A percentile compares a stretch with the other conserved stretches of the same genome.
phyloP scores from a whole-genome alignment of 2,329 filamentous ascomycete genomes.

The Exophiala alcalophila region DNA sequence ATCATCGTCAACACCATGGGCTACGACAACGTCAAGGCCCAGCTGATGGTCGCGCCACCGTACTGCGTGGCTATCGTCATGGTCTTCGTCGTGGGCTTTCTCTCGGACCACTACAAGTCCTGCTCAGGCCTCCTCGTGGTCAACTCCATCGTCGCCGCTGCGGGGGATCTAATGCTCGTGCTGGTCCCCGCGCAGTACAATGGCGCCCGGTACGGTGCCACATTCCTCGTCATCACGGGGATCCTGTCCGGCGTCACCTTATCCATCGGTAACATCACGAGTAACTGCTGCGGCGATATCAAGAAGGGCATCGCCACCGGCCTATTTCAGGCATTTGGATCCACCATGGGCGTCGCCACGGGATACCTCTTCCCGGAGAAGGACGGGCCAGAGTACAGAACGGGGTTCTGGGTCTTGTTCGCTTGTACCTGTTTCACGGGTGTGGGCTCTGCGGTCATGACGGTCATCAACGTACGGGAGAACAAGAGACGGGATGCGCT shows the following conservation, averaged over 20 bases:
- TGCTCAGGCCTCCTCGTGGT: constrained; percentile 18
- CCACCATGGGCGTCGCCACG: constrained; percentile 18
- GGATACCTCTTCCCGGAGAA: constrained; percentile 14
- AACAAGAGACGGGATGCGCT: constrained; percentile 10
- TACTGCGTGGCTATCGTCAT: constrained; percentile 18
- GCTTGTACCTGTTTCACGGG: constrained; percentile 15
- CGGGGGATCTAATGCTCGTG: constrained; percentile 14
- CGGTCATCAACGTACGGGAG: constrained; percentile 15
- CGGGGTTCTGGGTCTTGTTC: constrained; percentile 16
- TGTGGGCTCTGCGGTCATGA: constrained; percentile 12
- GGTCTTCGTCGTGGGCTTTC: constrained; percentile 18
- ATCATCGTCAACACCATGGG: constrained; percentile 21
- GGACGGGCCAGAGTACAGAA: constrained; percentile 15
- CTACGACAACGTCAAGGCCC: constrained; percentile 52
- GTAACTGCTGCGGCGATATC: constrained; percentile 20
- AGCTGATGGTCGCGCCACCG: constrained; percentile 19
- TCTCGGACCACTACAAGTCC: constrained; percentile 15
- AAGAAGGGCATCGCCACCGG: constrained; percentile 17
- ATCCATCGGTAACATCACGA: constrained; percentile 16
- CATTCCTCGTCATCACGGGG: constrained; percentile 15
- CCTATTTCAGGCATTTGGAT: constrained; percentile 17
- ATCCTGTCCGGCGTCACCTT: constrained; percentile 18
- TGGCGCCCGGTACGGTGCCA: constrained; percentile 14
- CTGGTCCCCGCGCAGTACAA: constrained; percentile 11
- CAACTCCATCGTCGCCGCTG: constrained; percentile 16